These are phyloP conservation scores for Sambucus nigra DNA, from an alignment of 129 eudicot species.

Conservation along the genomic window DNA sequence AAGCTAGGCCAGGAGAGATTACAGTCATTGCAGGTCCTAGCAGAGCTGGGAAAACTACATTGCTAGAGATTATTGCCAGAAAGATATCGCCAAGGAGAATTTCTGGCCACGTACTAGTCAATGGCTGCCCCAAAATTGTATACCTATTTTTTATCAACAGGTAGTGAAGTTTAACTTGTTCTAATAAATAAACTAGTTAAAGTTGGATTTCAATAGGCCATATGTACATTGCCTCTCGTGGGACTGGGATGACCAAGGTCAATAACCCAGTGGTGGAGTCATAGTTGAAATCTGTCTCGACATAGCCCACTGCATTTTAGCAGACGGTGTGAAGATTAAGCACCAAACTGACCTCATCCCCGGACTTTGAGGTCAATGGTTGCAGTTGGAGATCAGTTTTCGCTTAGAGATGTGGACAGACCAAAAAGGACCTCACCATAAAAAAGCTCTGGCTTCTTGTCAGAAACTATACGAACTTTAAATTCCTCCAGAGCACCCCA, in stretches of 20 bases:
- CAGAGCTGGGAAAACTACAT: no score
- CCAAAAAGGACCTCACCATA: slow-evolving; percentile 17
- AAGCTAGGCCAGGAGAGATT: no score
- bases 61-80: no score
- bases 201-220: slow-evolving; percentile 61
- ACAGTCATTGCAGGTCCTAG: no score
- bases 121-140: no score
- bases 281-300: slow-evolving; percentile 40
- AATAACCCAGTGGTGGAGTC: slow-evolving; percentile 41
- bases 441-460: slow-evolving; percentile 6
- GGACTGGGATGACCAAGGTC: slow-evolving; percentile 41
- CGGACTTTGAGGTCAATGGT: slow-evolving; percentile 42
- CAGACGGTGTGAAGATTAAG: slow-evolving; percentile 55
- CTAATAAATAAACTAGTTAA: slow-evolving; percentile 21
- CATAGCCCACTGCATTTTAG: slow-evolving; percentile 46
- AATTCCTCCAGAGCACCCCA: slow-evolving; percentile 61
- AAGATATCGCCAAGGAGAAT: no score
- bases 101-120: no score
- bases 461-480: slow-evolving; percentile 23
- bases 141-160: no score
- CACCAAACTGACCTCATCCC: slow-evolving; percentile 73
- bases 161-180: no score
- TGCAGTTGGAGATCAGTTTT: slow-evolving; percentile 34
- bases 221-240: slow-evolving; percentile 54
- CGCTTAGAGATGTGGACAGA: slow-evolving; percentile 19